A percentile compares a stretch with the other conserved stretches of the same genome.
phyloP scores from a whole-genome alignment of 495 filamentous ascomycete genomes.

The Penicillium fimorum region DNA sequence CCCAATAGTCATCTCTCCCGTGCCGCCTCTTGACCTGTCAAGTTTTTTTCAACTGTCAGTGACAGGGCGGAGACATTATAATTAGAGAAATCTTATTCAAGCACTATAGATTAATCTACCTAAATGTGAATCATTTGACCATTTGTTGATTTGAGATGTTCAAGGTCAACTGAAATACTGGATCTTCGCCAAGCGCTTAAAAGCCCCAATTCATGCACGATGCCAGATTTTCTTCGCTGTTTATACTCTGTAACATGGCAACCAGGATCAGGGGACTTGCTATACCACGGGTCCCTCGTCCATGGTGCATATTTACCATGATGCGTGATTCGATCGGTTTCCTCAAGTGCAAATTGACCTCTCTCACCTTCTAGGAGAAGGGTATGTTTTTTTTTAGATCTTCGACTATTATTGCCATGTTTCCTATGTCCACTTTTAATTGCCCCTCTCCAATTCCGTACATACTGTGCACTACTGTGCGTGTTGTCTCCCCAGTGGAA shows the following conservation, averaged over 20 bases:
- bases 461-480: slow-evolving; percentile 9
- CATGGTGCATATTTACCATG: slow-evolving; percentile 2
- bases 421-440: not conserved
- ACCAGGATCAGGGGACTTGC: not conserved
- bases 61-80: slow-evolving; percentile 14
- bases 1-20: slow-evolving; percentile 25
- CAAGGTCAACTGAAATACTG: not conserved
- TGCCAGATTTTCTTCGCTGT: slow-evolving; percentile 13
- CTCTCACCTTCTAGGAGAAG: not conserved
- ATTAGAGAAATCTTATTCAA: not conserved
- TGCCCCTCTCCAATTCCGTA: not conserved
- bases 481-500: slow-evolving; percentile 3
- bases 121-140: not conserved
- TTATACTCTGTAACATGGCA: not conserved
- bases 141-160: slow-evolving; percentile 5
- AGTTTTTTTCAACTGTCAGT: slow-evolving; percentile 21
- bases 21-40: slow-evolving; percentile 25
- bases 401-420: not conserved
- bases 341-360: slow-evolving; percentile 16
- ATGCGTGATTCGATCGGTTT: slow-evolving; percentile 14
- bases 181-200: slow-evolving; percentile 9
- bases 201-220: slow-evolving; percentile 28
- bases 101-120: not conserved
- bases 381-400: not conserved
- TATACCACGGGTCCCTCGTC: not conserved